phyloP scores from a whole-genome alignment of 2,329 filamentous ascomycete genomes.

The Tolypocladium paradoxum region DNA sequence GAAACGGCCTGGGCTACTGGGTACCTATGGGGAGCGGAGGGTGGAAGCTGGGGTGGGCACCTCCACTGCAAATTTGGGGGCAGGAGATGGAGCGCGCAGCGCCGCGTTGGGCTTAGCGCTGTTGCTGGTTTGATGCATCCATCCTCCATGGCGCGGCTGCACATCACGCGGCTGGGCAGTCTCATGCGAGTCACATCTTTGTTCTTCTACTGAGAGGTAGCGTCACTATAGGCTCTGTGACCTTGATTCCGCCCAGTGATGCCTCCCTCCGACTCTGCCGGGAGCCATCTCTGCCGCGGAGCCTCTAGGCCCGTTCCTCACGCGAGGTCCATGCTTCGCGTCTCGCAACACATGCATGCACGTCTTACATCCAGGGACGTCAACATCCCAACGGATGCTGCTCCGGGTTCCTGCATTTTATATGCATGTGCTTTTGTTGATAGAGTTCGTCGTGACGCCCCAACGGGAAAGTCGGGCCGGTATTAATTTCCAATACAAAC shows the following conservation, averaged over 20 bases:
- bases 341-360: not conserved
- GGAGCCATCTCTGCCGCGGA: not conserved
- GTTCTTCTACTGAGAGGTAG: not conserved
- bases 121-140: not conserved
- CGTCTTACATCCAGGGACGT: not conserved
- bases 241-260: not conserved
- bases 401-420: not conserved
- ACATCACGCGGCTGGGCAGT: not conserved
- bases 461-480: not conserved
- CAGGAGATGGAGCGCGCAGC: not conserved
- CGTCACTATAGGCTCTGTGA: not conserved
- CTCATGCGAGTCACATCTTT: not conserved
- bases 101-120: not conserved
- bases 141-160: not conserved
- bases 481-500: not conserved
- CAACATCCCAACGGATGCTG: not conserved
- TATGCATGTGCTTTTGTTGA: not conserved
- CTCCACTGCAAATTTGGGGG: not conserved
- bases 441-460: not conserved
- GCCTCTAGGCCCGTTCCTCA: not conserved
- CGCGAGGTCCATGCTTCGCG: not conserved
- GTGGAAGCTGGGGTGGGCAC: constrained; percentile 7
- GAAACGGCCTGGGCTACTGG: not conserved
- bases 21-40: no score
- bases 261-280: not conserved